A percentile compares a stretch with the other conserved stretches of the same genome.
Evolutionary conservation across 345 rosid species (phyloP).

Genomic region (Cardiospermum halicacabum): DNA sequence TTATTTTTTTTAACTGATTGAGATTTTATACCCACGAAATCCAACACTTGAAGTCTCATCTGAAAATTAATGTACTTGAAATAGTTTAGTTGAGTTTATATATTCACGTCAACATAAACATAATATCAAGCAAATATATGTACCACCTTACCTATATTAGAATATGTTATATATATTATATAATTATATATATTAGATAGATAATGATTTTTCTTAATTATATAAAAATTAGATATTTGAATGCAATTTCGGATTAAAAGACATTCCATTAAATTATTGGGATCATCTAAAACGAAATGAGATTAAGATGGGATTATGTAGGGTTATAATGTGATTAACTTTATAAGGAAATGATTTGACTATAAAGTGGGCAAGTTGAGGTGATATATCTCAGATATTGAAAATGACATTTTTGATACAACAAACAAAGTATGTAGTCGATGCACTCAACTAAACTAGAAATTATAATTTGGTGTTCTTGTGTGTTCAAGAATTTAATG

Average conservation of each 20-base stretch:
- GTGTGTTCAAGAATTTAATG: background rate
- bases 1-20: conserved; percentile 40
- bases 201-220: too few species aligned
- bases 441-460: conserved; percentile 1
- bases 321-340: conserved; percentile 16
- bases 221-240: too few species aligned
- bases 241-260: too few species aligned
- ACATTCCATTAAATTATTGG: background rate
- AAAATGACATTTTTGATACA: conserved; percentile 18
- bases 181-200: too few species aligned
- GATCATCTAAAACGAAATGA: background rate
- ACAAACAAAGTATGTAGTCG: background rate
- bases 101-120: conserved; percentile 21
- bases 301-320: conserved; percentile 24
- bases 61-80: conserved; percentile 24
- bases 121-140: conserved; percentile 16
- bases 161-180: too few species aligned
- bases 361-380: conserved; percentile 13
- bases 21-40: conserved; percentile 53
- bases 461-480: conserved; percentile 16
- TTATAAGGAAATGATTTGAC: conserved; percentile 16
- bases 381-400: conserved; percentile 16
- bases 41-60: conserved; percentile 33
- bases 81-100: conserved; percentile 24
- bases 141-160: background rate